A percentile compares a stretch with the other conserved stretches of the same genome.
phyloP scores from a whole-genome alignment of 768 basidiomycete species.

The Mycena maculata region DNA sequence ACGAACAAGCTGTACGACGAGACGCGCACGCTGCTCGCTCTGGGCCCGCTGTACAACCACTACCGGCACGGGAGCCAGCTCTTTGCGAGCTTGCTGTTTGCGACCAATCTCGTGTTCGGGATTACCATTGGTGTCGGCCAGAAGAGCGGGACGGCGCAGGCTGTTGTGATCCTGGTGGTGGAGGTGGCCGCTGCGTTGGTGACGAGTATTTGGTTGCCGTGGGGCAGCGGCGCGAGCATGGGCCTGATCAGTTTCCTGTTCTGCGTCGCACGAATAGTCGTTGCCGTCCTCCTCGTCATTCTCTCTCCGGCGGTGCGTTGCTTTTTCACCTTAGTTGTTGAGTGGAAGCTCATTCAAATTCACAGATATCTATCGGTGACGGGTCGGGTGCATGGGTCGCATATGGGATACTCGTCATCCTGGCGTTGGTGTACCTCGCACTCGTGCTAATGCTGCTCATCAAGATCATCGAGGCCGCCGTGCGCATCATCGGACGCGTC shows the following conservation, averaged over 20 bases:
- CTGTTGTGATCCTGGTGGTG: slow-evolving; percentile 88
- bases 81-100: slow-evolving; percentile 85
- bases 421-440: slow-evolving; percentile 85
- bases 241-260: slow-evolving; percentile 94
- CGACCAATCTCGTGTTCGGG: slow-evolving; percentile 85
- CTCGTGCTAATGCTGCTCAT: slow-evolving; percentile 83
- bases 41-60: slow-evolving; percentile 95
- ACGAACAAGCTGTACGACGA: slow-evolving; percentile 95
- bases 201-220: slow-evolving; percentile 95
- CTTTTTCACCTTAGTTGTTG: slow-evolving; percentile 24
- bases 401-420: slow-evolving; percentile 89
- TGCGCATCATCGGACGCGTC: slow-evolving; percentile 80
- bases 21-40: slow-evolving; percentile 87
- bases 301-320: slow-evolving; percentile 84
- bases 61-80: slow-evolving; percentile 92
- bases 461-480: slow-evolving; percentile 86
- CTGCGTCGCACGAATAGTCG: slow-evolving; percentile 89
- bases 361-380: slow-evolving; percentile 84
- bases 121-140: slow-evolving; percentile 91
- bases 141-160: slow-evolving; percentile 89
- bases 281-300: slow-evolving; percentile 91
- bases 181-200: slow-evolving; percentile 90
- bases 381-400: slow-evolving; percentile 93
- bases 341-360: slow-evolving; percentile 28
- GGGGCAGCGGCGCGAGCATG: slow-evolving; percentile 98